Evolutionary conservation across 306 rosid species (phyloP), one percentile per base, ranked within the genome.

Genomic region (Pyrus betulifolia): DNA sequence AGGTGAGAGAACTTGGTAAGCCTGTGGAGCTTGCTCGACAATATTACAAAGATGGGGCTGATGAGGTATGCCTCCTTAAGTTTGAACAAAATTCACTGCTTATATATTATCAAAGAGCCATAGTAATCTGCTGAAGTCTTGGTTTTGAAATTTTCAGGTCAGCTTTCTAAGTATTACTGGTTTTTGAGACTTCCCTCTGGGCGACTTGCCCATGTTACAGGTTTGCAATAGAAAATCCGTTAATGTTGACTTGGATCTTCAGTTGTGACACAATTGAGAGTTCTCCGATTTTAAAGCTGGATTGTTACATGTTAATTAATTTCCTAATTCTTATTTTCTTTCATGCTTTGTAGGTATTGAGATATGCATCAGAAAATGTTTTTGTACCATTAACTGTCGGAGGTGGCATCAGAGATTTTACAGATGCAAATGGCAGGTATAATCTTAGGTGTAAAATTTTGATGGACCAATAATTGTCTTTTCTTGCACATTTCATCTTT

Each of bases 311-410:
- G 30, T 70, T 45, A 25, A 30, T 9, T 23, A 25, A 45, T 51
- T 11, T 13, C 30, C 14, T 70, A 57, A 23, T 79, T 55, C 78
- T 59, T 49, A 66, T 63, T 58, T 51, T 11, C 61, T 67, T 74
- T 58, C 49, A 33, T 86, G 79, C 70, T 72, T 81, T 86, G 35
- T 75, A 95, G 99, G 96, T 92, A 60, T 84, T 95, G 84, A 89
- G 89, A 83, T 87, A 81, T 81, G 79, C 97, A 63, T 95, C 99
- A 72, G 97, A 90, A 87, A 95, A 92, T 84, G 96, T 95, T 74
- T 95, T 95, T 83, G 99, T 95, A 73, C 99, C 99, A 55, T 81
- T 95, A 82, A 95, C 97, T 62, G 99, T 95, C 76, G 99, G 99
- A 19, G 99, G 97, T 58, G 99, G 99, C 76, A 92, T 95, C 75